Conservation (phyloP, 1,139 yeast species). For the Saccharomyces hybrid region DNA sequence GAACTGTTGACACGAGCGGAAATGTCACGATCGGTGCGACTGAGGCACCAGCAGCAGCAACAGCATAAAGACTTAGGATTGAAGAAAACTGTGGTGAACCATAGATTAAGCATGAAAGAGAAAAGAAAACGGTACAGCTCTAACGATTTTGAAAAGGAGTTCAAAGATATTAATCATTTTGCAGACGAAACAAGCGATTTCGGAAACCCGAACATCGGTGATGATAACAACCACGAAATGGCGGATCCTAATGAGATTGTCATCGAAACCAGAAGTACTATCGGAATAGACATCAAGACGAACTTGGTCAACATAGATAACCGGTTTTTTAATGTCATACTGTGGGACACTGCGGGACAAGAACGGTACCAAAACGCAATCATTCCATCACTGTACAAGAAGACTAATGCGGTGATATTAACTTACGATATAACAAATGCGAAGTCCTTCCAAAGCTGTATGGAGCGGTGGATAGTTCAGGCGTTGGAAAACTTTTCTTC, state of each 20-base stretch:
- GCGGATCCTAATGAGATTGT: slow-evolving; percentile 21
- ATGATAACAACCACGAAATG: background rate
- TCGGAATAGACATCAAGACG: slow-evolving; percentile 59
- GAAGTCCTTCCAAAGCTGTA: slow-evolving; percentile 45
- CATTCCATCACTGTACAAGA: slow-evolving; percentile 54
- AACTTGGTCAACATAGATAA: slow-evolving; percentile 57
- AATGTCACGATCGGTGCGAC: slow-evolving; percentile 10
- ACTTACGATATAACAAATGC: slow-evolving; percentile 56
- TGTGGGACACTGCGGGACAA: slow-evolving; percentile 61
- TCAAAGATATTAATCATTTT: slow-evolving; percentile 6
- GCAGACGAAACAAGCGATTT: background rate
- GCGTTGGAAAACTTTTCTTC: slow-evolving; percentile 31
- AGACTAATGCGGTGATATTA: slow-evolving; percentile 55
- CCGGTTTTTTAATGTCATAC: slow-evolving; percentile 44
- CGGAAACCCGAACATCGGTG: background rate
- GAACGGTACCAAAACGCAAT: slow-evolving; percentile 50
- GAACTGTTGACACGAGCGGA: slow-evolving; percentile 29
- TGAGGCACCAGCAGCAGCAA: slow-evolving; percentile 1
- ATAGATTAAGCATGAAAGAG: slow-evolving; percentile 11
- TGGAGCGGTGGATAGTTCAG: slow-evolving; percentile 39
- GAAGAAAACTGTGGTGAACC: background rate
- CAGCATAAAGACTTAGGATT: background rate
- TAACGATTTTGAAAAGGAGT: slow-evolving; percentile 29
- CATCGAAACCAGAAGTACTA: slow-evolving; percentile 38
- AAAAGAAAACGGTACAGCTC: slow-evolving; percentile 30